Evolutionary conservation across 257 asterid genomes (phyloP).

Genomic region (Solanum chilense): DNA sequence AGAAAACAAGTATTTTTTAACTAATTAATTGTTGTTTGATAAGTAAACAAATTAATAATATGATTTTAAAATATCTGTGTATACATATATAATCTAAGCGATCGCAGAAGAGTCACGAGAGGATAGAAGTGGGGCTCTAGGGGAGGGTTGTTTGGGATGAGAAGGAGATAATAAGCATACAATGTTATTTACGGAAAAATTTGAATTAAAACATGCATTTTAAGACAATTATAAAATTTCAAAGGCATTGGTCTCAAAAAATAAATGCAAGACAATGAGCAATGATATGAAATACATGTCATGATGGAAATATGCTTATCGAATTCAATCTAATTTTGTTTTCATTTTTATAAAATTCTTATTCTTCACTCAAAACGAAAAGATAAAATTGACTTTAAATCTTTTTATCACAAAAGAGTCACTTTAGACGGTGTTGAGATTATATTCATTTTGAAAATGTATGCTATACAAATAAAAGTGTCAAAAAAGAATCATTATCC

Average conservation of each 20-base stretch:
- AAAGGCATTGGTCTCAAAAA: neutral
- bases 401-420: neutral
- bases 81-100: neutral
- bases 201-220: too few species aligned
- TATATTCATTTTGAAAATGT: neutral
- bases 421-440: neutral
- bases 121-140: neutral
- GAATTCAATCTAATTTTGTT: too few species aligned
- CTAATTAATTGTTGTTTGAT: neutral
- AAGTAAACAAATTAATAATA: neutral
- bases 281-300: neutral
- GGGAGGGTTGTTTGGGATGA: neutral
- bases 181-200: neutral
- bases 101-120: rapidly evolving
- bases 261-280: neutral
- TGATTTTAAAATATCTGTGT: neutral
- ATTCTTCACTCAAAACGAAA: neutral
- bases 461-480: too few species aligned
- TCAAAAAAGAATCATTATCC: neutral
- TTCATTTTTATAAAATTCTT: too few species aligned
- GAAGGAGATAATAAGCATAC: neutral
- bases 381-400: neutral
- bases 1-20: neutral
- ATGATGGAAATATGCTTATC: neutral
- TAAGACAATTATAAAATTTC: neutral